phyloP scores from a whole-genome alignment of 2,329 filamentous ascomycete species.

The Xylaria sp. region DNA sequence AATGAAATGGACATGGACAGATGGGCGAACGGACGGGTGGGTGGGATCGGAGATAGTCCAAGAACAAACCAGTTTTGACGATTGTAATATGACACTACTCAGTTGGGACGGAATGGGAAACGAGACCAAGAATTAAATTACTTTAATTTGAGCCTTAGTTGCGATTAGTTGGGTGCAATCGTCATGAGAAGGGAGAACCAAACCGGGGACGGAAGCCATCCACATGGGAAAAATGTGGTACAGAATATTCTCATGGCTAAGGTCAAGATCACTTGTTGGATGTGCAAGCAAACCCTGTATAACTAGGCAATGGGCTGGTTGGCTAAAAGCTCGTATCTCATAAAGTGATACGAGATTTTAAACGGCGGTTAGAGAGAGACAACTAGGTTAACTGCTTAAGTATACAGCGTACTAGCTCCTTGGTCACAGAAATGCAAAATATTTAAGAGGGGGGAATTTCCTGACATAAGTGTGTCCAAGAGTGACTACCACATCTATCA shows the following conservation, averaged over 20 bases:
- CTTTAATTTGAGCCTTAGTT: not conserved
- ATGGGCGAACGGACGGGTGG: not conserved
- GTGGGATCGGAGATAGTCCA: not conserved
- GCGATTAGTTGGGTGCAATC: not conserved
- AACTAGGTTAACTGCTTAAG: not conserved
- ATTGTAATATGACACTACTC: not conserved
- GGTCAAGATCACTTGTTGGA: not conserved
- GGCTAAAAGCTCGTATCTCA: not conserved
- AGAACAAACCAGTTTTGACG: conserved; percentile 11
- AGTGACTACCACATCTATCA: not conserved
- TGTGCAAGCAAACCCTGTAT: not conserved
- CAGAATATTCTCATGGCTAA: too few species aligned
- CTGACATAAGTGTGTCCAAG: not conserved
- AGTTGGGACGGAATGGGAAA: not conserved
- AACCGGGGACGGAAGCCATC: too few species aligned
- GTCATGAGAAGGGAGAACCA: not conserved
- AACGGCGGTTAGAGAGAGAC: not conserved
- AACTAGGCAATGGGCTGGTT: not conserved
- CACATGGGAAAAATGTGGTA: not conserved
- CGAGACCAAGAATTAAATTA: not conserved
- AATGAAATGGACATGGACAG: conserved; percentile 24
- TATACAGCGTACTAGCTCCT: not conserved
- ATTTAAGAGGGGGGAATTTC: not conserved
- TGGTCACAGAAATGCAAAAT: not conserved
- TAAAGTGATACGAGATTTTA: not conserved